These are phyloP conservation scores for Picochlorum sp. DNA, from an alignment of 139 green algal species.

Conservation along the genomic window DNA sequence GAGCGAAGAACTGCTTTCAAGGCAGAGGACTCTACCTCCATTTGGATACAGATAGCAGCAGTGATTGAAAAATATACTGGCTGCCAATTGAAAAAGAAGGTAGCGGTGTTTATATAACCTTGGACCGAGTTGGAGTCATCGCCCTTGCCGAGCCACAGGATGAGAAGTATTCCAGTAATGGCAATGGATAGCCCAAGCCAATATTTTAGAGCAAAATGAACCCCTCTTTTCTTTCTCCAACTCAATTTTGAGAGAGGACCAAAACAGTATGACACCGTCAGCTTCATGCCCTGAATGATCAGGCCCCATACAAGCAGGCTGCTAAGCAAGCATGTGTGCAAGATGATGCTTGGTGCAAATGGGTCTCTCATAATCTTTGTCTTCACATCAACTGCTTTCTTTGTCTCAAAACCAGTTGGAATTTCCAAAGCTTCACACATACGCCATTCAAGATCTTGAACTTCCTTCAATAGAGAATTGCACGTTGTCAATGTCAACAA, in stretches of 20 bases:
- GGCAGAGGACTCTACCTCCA: slow-evolving; percentile 13
- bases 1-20: slow-evolving; percentile 12
- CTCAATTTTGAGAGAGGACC: neutral
- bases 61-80: slow-evolving; percentile 23
- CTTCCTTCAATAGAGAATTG: too few species aligned
- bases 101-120: neutral
- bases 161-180: slow-evolving; percentile 9
- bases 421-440: neutral
- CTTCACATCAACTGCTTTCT: neutral
- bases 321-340: neutral
- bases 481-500: too few species aligned
- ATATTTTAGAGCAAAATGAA: slow-evolving; percentile 14
- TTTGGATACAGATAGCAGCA: slow-evolving; percentile 21
- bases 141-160: slow-evolving; percentile 9
- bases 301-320: neutral
- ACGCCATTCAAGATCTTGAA: neutral
- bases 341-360: neutral
- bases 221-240: neutral
- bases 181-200: slow-evolving; percentile 9
- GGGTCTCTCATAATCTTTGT: neutral
- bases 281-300: neutral
- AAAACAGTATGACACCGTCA: neutral
- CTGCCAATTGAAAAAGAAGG: slow-evolving; percentile 18
- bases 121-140: neutral
- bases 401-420: neutral